phyloP scores from a whole-genome alignment of 495 filamentous ascomycete genomes.

The Tuber calosporum region DNA sequence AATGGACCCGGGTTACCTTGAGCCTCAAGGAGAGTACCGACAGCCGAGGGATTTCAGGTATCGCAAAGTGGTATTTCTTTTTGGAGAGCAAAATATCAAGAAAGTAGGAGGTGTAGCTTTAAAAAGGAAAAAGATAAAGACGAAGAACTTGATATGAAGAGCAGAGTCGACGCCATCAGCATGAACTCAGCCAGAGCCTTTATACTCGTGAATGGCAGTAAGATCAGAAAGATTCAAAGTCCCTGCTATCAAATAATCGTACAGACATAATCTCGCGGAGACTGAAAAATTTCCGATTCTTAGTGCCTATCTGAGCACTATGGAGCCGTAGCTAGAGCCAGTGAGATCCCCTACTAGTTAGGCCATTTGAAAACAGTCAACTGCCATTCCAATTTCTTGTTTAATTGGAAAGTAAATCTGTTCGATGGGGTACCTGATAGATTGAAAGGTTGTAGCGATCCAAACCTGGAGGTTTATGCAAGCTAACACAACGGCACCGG shows the following conservation, averaged over 20 bases:
- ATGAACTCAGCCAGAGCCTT: background rate
- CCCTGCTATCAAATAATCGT: background rate
- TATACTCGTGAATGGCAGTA: background rate
- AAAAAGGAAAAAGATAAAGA: background rate
- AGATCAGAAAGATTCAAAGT: background rate
- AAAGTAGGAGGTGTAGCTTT: background rate
- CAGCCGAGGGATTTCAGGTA: background rate
- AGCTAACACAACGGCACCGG: constrained; percentile 19
- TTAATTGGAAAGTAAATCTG: constrained; percentile 1
- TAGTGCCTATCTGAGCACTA: background rate
- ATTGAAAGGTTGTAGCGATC: background rate
- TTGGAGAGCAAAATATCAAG: background rate
- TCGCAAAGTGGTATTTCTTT: background rate
- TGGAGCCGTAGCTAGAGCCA: constrained; percentile 8
- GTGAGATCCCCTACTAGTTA: constrained; percentile 20
- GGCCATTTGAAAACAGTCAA: constrained; percentile 21
- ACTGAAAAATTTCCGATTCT: background rate
- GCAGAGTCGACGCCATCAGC: background rate
- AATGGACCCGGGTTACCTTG: background rate
- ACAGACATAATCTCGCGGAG: constrained; percentile 1
- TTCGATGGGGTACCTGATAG: constrained; percentile 2
- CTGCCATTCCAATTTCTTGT: constrained; percentile 18
- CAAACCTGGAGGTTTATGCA: constrained; percentile 18
- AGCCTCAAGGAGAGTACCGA: background rate
- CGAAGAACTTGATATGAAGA: background rate